Conservation (phyloP, 768 basidiomycete genomes). For the Fibroporia radiculosa region DNA sequence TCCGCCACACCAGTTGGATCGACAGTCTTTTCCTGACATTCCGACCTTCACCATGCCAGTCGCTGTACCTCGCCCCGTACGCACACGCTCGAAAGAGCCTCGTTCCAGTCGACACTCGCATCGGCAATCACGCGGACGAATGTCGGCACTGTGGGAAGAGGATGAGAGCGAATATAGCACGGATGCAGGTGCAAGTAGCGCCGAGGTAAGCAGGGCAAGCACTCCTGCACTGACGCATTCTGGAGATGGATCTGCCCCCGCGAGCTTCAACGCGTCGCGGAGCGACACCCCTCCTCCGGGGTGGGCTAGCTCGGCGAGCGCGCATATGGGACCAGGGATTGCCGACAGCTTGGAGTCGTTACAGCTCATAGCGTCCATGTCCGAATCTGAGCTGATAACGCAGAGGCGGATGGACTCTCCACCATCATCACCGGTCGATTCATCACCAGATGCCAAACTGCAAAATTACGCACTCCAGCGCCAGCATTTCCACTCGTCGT, state of each 20-base stretch:
- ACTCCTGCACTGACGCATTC: constrained; percentile 10
- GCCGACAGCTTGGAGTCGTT: neutral
- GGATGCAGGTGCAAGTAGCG: constrained; percentile 15
- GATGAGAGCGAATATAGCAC: constrained; percentile 27
- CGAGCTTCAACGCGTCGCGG: neutral
- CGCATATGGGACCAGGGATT: neutral
- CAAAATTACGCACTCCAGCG: constrained; percentile 18
- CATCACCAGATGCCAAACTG: constrained; percentile 18
- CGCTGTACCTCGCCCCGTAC: constrained; percentile 6
- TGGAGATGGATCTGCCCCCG: neutral
- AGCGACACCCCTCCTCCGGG: neutral
- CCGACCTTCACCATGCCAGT: neutral
- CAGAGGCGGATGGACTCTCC: constrained; percentile 5
- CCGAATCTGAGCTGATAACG: neutral
- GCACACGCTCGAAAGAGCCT: constrained; percentile 13
- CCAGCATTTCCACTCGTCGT: constrained; percentile 4
- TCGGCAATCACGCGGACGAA: constrained; percentile 20
- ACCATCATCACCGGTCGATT: constrained; percentile 9
- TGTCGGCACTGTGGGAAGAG: constrained; percentile 33
- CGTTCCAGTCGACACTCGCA: constrained; percentile 11
- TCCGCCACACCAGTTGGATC: constrained; percentile 3
- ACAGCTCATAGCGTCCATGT: constrained; percentile 4
- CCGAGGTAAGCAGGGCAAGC: constrained; percentile 17
- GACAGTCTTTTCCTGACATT: constrained; percentile 3
- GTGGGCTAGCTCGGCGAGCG: neutral